phyloP scores from a whole-genome alignment of 2,329 filamentous ascomycete species.

The Cryphonectria parasitica region DNA sequence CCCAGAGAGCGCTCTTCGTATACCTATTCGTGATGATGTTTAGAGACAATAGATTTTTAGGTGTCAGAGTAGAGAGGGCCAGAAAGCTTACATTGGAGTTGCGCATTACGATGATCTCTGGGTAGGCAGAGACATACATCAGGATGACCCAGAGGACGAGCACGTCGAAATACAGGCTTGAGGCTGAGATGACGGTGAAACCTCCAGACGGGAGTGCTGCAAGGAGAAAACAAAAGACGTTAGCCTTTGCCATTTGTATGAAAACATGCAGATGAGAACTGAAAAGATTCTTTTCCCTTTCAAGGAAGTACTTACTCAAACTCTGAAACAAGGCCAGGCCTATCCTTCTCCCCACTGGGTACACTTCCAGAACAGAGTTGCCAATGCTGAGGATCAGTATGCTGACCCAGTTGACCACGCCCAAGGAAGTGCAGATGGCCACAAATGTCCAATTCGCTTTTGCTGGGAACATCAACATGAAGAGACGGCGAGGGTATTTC shows the following conservation, averaged over 20 bases:
- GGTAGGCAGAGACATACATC: conserved; percentile 54
- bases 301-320: conserved; percentile 16
- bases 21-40: conserved; percentile 35
- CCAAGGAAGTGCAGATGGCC: conserved; percentile 50
- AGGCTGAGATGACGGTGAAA: conserved; percentile 56
- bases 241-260: neutral
- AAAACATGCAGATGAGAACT: too few species aligned
- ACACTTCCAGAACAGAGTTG: conserved; percentile 48
- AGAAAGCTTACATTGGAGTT: conserved; percentile 51
- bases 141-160: conserved; percentile 49
- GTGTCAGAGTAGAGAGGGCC: neutral
- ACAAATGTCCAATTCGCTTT: conserved; percentile 54
- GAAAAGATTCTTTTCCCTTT: too few species aligned
- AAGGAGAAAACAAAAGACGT: neutral
- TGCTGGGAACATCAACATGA: conserved; percentile 66
- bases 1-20: conserved; percentile 61
- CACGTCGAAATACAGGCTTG: conserved; percentile 46
- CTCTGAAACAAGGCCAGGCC: conserved; percentile 59
- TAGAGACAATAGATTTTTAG: neutral
- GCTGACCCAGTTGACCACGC: conserved; percentile 55
- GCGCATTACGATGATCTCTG: conserved; percentile 50
- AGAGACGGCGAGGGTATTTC: conserved; percentile 60
- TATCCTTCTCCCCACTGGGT: conserved; percentile 50
- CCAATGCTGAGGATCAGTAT: conserved; percentile 59
- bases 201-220: conserved; percentile 54